Evolutionary conservation across 495 filamentous ascomycete genomes (phyloP), one percentile per base, ranked within the genome.

Genomic region (Lasiosphaeriaceae sp.): DNA sequence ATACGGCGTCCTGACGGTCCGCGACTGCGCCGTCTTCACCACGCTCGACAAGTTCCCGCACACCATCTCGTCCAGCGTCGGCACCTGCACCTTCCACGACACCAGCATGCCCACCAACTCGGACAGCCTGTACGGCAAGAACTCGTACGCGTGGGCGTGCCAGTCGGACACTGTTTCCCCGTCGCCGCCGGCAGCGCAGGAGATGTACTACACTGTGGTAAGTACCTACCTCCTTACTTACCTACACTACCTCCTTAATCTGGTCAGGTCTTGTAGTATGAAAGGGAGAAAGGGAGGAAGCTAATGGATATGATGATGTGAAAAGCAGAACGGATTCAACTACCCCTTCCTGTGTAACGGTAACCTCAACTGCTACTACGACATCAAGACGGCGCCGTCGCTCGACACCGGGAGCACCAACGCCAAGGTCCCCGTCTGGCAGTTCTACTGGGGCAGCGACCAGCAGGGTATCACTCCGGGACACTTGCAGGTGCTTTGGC

Each of bases 281-380:
- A 31, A 31, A 31, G 26, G 26, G 26, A 31, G 9, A 31, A 31
- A 31, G 26, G 9, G 9, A 31, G 26, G 9, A 9, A 31, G 26
- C 26, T 31, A 31, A 31, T 31, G 9, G 4, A n/a, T n/a, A n/a
- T 9, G 7, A 22, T 23, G n/a, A 29, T 34, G 12, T 19, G 9
- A 31, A 31, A 31, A 31, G 9, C 19, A 62, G 56, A 50, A 65
- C 45, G 71, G 71, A 14, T 61, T 69, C 43, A 60, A 58, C 2
- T 55, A 65, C 49, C 58, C 71, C 2, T 71, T 71, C 49, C 35
- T 74, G 8, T 74, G 71, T 62, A 69, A 64, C 56, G 68, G 67
- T 2, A 63, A 72, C 21, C 29, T 61, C 6, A 55, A 59, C 62
- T 74, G 71, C 64, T 63, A 46, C 52, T 72, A 67, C 41, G 71